phyloP scores from a whole-genome alignment of 2,329 filamentous ascomycete species.

The Fusarium proliferatum region DNA sequence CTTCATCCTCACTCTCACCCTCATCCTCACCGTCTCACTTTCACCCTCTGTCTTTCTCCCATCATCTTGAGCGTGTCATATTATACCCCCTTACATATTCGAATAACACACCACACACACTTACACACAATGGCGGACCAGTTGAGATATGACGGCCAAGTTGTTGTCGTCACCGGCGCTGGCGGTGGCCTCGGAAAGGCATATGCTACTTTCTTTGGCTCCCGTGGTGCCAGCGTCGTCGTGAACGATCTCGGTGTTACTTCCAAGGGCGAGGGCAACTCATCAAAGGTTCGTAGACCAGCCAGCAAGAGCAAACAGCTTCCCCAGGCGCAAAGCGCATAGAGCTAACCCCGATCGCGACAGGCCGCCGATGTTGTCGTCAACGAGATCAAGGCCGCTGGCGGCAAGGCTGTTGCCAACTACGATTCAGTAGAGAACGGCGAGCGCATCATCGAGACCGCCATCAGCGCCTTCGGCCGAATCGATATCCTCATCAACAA shows the following conservation, averaged over 20 bases:
- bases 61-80: conserved; percentile 32
- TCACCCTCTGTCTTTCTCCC: conserved; percentile 6
- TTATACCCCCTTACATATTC: conserved; percentile 25
- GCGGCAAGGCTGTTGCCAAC: conserved; percentile 97
- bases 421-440: conserved; percentile 95
- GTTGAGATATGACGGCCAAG: conserved; percentile 86
- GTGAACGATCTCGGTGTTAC: conserved; percentile 96
- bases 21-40: neutral
- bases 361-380: conserved; percentile 87
- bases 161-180: conserved; percentile 84
- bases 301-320: neutral
- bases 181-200: conserved; percentile 83
- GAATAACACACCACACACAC: conserved; percentile 28
- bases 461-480: conserved; percentile 82
- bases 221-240: conserved; percentile 91
- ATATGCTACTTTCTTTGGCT: conserved; percentile 91
- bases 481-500: conserved; percentile 98
- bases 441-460: conserved; percentile 92
- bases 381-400: conserved; percentile 83
- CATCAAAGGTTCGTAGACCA: conserved; percentile 74
- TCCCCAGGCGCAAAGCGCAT: conserved; percentile 10
- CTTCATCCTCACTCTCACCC: neutral
- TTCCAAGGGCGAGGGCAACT: conserved; percentile 91
- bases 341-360: conserved; percentile 36
- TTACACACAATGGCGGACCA: conserved; percentile 67